These are phyloP conservation scores for Mitragyna speciosa DNA, from an alignment of 257 asterid genomes.

Conservation along the genomic window DNA sequence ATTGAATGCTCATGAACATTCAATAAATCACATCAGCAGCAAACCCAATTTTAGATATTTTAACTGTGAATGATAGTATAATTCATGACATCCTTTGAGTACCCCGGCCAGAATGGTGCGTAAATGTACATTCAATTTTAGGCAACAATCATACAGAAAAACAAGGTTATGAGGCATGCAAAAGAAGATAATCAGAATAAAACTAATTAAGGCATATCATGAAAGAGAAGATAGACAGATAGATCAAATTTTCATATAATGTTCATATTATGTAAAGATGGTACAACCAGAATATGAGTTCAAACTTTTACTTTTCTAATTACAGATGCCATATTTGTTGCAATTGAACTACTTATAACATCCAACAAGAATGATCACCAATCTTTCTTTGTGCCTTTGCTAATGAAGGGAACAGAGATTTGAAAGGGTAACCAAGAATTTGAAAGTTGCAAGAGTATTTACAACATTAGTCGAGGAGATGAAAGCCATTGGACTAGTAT, in stretches of 20 bases:
- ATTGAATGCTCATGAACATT: neutral
- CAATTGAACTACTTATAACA: neutral
- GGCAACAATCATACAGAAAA: neutral
- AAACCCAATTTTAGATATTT: neutral
- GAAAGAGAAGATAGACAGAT: neutral
- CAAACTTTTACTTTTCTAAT: neutral
- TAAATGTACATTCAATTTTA: neutral
- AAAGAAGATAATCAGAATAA: neutral
- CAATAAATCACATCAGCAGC: neutral
- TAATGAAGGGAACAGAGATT: conserved; percentile 80
- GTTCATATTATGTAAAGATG: neutral
- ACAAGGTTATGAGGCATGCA: neutral
- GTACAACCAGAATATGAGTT: neutral
- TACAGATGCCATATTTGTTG: neutral
- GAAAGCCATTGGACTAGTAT: conserved; percentile 88
- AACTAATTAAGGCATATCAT: neutral
- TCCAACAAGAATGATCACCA: neutral
- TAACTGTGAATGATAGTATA: neutral
- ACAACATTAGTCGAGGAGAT: conserved; percentile 93
- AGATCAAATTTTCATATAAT: neutral
- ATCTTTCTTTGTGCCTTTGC: conserved; percentile 1
- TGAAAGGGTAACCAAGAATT: conserved; percentile 89
- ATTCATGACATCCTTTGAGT: neutral
- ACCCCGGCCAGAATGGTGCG: neutral
- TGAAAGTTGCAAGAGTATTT: conserved; percentile 91